A percentile compares a stretch with the other conserved stretches of the same genome.
These are phyloP conservation scores for Pseudonectria foliicola DNA, from an alignment of 2,329 filamentous ascomycete species.

Conservation along the genomic window DNA sequence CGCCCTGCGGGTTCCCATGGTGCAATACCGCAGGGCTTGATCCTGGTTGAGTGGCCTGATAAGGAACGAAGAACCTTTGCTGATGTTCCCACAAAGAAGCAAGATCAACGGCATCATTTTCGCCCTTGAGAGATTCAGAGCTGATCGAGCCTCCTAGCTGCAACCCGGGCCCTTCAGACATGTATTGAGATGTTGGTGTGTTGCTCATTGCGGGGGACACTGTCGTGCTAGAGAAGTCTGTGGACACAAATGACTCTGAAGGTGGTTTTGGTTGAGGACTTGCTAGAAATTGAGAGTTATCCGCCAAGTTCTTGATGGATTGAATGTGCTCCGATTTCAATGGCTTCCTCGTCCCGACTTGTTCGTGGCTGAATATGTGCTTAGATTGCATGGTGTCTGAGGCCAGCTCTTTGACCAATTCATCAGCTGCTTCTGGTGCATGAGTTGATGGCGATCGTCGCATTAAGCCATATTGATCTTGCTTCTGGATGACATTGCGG, in stretches of 20 bases:
- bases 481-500: conserved; percentile 14
- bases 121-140: background rate
- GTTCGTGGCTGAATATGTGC: no score
- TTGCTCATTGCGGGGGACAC: background rate
- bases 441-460: background rate
- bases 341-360: no score
- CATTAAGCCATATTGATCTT: background rate
- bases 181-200: background rate
- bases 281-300: conserved; percentile 3
- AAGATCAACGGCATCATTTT: conserved; percentile 1
- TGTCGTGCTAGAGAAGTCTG: no score
- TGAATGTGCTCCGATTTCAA: no score
- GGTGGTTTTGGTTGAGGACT: background rate
- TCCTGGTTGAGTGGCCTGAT: no score
- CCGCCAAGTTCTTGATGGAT: background rate
- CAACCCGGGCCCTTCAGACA: no score
- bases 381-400: no score
- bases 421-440: background rate
- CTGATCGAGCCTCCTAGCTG: background rate
- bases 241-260: conserved; percentile 1
- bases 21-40: no score
- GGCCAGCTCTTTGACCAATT: no score
- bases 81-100: background rate
- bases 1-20: no score
- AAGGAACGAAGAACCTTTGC: no score